Evolutionary conservation across 1,284 basidiomycete species (phyloP).

Genomic region (Pseudomicrostroma phylloplanum): DNA sequence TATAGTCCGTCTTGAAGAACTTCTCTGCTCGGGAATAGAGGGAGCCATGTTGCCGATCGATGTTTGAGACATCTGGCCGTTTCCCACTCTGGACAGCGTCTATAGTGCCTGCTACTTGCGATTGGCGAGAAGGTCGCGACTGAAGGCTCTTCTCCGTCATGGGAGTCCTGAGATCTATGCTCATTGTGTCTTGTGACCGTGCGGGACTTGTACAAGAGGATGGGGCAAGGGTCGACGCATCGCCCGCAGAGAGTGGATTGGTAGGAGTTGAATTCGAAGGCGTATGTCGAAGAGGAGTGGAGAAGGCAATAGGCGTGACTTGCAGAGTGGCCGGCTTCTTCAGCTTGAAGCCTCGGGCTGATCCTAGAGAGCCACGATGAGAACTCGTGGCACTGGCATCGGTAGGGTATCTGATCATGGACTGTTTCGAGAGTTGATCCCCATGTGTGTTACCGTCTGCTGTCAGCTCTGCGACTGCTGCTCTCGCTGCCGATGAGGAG

Average conservation of each 20-base stretch:
- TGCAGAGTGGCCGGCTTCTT: background rate
- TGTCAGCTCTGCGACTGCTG: background rate
- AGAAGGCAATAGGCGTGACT: slow-evolving; percentile 1
- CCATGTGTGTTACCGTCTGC: background rate
- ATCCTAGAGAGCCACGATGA: background rate
- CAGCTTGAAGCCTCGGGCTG: background rate
- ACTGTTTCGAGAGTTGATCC: background rate
- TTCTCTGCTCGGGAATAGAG: slow-evolving; percentile 29
- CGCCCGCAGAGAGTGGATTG: background rate
- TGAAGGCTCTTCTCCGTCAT: background rate
- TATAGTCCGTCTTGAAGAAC: slow-evolving; percentile 27
- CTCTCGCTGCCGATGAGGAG: background rate
- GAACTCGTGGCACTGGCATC: background rate
- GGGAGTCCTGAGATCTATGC: background rate
- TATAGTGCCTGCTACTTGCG: too few species aligned
- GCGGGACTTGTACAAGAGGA: background rate
- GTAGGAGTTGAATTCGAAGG: background rate
- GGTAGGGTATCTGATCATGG: background rate
- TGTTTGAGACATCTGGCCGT: too few species aligned
- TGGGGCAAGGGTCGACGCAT: background rate
- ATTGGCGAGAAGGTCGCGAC: too few species aligned
- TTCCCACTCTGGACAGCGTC: too few species aligned
- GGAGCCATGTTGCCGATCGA: background rate
- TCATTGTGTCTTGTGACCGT: background rate
- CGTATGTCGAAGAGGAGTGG: background rate